Evolutionary conservation across 805 yeast species (phyloP), one percentile per base, ranked within the genome.

Genomic region (Geotrichum ghanense): DNA sequence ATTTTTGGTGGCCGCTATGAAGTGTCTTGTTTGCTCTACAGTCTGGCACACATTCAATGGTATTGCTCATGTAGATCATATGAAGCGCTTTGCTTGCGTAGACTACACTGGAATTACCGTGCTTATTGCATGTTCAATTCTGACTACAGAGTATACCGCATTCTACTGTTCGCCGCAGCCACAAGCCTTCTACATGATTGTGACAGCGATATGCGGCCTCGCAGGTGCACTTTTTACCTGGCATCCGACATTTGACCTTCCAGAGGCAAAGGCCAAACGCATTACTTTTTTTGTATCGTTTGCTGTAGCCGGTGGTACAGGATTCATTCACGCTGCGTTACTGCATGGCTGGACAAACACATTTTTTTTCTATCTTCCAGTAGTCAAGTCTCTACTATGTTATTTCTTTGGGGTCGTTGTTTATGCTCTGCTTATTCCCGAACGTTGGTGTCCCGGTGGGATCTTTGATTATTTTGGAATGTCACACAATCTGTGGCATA

Each of bases 401-500:
- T 90, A 90, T 59, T 65, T 79, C 51, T 58, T 74, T 0, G 98
- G 98, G 14, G 95, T 89, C 16, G 75, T 81, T 3, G 84, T 89
- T 58, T 90, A 90, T 63, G 95, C 94, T 3, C 76, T 84, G 7
- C 72, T 89, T 45, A 76, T 89, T 35, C 97, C 97, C 1, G 98
- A 90, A 66, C 75, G 92, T 54, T 85, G 85, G 53, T 58, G 54
- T 41, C 65, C 64, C 4, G 67, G 67, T 6, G 45, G 53, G 20
- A 47, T 64, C 39, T 60, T 67, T 50, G 69, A 67, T 53, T 64
- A 63, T 53, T 54, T 67, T 48, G 70, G 90, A 83, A 90, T 88
- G 96, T 85, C 95, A 31, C 98, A 90, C 63, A 89, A 88, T 57
- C 69, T 90, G 24, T 90, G 98, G 98, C 98, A 90, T 65, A 61